A percentile compares a stretch with the other conserved stretches of the same genome.
phyloP scores from a whole-genome alignment of 495 filamentous ascomycete genomes.

The Rusavskia elegans region DNA sequence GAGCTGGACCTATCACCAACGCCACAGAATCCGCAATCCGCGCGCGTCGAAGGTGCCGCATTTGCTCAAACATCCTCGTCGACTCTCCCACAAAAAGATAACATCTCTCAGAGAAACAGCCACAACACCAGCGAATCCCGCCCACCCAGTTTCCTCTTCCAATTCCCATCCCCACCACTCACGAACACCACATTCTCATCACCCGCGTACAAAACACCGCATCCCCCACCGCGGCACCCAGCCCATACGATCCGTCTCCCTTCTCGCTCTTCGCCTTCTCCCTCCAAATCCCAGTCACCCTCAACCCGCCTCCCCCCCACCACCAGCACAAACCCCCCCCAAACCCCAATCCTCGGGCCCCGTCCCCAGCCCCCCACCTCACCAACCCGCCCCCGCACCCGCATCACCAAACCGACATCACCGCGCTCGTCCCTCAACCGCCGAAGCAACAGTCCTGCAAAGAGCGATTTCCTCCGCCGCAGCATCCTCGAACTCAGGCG shows the following conservation, averaged over 20 bases:
- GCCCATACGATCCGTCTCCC: background rate
- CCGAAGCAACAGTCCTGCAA: background rate
- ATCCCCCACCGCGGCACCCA: too few species aligned
- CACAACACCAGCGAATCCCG: background rate
- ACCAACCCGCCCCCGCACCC: background rate
- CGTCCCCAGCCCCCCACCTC: background rate
- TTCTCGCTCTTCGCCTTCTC: constrained; percentile 1
- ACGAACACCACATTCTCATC: background rate
- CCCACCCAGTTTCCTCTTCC: background rate
- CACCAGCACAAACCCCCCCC: background rate
- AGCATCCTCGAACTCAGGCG: constrained; percentile 8
- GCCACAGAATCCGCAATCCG: background rate
- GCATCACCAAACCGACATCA: background rate
- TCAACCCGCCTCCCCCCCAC: background rate
- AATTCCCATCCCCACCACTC: background rate
- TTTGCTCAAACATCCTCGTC: background rate
- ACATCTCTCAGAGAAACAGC: too few species aligned
- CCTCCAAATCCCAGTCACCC: background rate
- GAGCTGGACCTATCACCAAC: background rate
- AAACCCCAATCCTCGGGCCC: background rate
- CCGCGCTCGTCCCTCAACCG: background rate
- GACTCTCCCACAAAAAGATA: too few species aligned
- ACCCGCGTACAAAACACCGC: background rate
- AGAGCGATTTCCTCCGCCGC: constrained; percentile 1
- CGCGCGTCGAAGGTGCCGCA: too few species aligned